Evolutionary conservation across 148 eudicot species (phyloP), one percentile per base, ranked within the genome.

Genomic region (Cornus florida): DNA sequence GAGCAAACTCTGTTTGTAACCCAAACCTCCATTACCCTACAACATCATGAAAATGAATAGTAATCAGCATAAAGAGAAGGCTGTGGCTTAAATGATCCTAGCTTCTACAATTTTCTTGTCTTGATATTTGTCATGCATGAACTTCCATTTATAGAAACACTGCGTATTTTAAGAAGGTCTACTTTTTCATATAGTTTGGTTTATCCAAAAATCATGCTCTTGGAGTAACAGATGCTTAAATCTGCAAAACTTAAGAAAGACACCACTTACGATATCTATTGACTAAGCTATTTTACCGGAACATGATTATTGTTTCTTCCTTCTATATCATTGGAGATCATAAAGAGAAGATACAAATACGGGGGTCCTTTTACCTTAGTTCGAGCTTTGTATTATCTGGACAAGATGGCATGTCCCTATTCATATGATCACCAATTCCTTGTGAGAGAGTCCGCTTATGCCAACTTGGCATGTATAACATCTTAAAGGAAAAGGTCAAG

Each of bases 1-100:
- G 39, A 50, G 32, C 3, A 79, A 67, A 75, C 82, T 73, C 56
- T 79, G 73, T 67, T 67, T 53, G 73, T 79, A 79, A 2, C 67
- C 56, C 9, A 67, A 11, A 50, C 67, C 56, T n/a, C 46, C 66
- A 67, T 65, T 67, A n/a, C 33, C 77, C 82, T 79, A 10, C 17
- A 73, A 33, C 53, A 23, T 79, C 53, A 20, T 22, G 39, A 64
- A 39, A 43, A 13, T 3, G 5, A 2, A 67, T 66, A 9, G 6
- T 38, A 28, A 10, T 67, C 59, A 66, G 71, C 2, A 62, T 41
- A 31, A 10, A 12, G 66, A 62, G 23, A 13, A 19, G 59, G 59
- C 11, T 2, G 17, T 53, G 19, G 19, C 14, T 53, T 53, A 53
- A 53, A 53, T 16, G 17, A 14, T 53, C 59, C 59, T 53, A 53